These are phyloP conservation scores for Eucalyptus tenuipes DNA, from an alignment of 345 rosid species.

Conservation along the genomic window DNA sequence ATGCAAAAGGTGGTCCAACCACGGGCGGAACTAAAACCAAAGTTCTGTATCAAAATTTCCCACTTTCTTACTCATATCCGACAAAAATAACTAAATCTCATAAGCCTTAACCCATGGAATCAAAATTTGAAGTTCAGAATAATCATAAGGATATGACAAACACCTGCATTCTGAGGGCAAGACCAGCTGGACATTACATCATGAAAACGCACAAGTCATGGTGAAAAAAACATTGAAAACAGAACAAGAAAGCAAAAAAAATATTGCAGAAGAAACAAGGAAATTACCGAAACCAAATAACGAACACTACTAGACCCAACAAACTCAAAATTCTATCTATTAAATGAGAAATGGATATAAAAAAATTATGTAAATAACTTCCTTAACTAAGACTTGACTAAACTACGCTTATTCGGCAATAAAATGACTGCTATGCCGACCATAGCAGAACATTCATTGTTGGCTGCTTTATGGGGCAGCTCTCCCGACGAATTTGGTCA, in stretches of 20 bases:
- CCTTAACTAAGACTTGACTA: neutral
- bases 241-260: neutral
- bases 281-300: neutral
- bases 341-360: neutral
- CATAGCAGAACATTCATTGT: neutral
- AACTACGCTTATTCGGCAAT: rapidly evolving
- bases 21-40: neutral
- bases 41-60: neutral
- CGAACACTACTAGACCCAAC: neutral
- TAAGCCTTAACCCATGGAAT: neutral
- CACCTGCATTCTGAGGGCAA: neutral
- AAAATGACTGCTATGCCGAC: neutral
- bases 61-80: neutral
- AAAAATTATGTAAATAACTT: neutral
- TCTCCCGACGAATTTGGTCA: neutral
- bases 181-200: neutral
- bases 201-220: neutral
- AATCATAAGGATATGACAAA: neutral
- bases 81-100: neutral
- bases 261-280: neutral
- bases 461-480: neutral
- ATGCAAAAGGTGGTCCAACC: neutral
- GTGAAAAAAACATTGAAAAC: neutral
- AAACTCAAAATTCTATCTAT: neutral
- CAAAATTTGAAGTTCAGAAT: neutral